These are phyloP conservation scores for Gastrodia elata DNA, from an alignment of 106 monocot genomes.

Conservation along the genomic window DNA sequence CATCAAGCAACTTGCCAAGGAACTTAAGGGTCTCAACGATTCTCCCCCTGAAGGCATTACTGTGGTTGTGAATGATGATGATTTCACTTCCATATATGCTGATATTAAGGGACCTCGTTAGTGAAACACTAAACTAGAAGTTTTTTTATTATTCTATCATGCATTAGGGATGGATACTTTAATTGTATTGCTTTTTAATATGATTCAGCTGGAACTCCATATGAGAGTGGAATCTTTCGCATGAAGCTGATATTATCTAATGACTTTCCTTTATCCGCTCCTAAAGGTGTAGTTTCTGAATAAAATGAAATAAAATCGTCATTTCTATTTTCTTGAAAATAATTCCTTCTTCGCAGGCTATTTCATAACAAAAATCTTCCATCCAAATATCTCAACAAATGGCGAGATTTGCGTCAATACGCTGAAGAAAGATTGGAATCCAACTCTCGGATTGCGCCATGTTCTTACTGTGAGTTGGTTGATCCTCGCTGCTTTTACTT, in stretches of 20 bases:
- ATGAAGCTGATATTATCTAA: conserved; percentile 81
- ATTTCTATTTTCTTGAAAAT: background rate
- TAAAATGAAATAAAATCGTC: background rate
- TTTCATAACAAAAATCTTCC: conserved; percentile 94
- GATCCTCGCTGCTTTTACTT: background rate
- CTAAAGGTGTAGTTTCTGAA: conserved; percentile 50
- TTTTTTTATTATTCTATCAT: background rate
- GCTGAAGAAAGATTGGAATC: conserved; percentile 97
- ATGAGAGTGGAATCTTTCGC: conserved; percentile 91
- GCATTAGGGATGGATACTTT: background rate
- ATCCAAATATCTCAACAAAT: conserved; percentile 92
- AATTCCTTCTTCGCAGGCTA: conserved; percentile 38
- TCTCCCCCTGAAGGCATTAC: conserved; percentile 93
- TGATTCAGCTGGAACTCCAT: conserved; percentile 86
- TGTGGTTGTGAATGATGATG: conserved; percentile 86
- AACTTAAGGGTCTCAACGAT: conserved; percentile 89
- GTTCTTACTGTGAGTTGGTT: conserved; percentile 58
- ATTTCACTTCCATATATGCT: conserved; percentile 85
- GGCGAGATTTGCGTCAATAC: conserved; percentile 98
- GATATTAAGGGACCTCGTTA: conserved; percentile 96
- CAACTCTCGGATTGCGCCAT: conserved; percentile 76
- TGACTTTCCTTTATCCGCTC: conserved; percentile 91
- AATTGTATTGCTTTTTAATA: background rate
- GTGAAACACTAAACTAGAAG: background rate
- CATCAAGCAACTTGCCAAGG: conserved; percentile 81